Conservation (phyloP, 331 rosid species). For the Arachis monticola region DNA sequence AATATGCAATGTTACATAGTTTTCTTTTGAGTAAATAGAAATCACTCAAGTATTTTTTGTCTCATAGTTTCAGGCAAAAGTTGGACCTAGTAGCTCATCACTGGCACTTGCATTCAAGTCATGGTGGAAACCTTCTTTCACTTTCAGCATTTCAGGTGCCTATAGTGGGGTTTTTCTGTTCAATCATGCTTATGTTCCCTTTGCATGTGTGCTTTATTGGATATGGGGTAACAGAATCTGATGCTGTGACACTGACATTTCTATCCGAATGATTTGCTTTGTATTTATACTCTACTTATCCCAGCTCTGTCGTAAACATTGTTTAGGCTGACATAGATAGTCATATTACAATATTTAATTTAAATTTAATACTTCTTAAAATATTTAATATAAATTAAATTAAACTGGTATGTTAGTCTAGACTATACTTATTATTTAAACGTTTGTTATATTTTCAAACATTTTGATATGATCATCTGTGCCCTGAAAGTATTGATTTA, state of each 20-base stretch:
- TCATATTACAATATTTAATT: neutral
- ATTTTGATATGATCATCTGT: neutral
- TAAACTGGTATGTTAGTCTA: neutral
- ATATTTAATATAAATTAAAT: too few species aligned
- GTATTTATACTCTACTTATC: neutral
- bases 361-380: too few species aligned
- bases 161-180: slow-evolving; percentile 30
- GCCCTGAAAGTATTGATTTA: neutral
- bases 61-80: slow-evolving; percentile 72
- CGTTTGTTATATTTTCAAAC: neutral
- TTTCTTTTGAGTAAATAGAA: slow-evolving; percentile 32
- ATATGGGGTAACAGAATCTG: neutral
- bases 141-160: slow-evolving; percentile 86
- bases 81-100: slow-evolving; percentile 79
- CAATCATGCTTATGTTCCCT: neutral
- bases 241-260: slow-evolving; percentile 7
- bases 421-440: neutral
- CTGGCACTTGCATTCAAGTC: slow-evolving; percentile 83
- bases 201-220: neutral
- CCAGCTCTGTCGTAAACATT: neutral
- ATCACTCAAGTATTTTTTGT: slow-evolving; percentile 33
- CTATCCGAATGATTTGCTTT: slow-evolving; percentile 9
- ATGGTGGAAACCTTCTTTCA: slow-evolving; percentile 99
- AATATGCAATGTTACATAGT: slow-evolving; percentile 30
- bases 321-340: slow-evolving; percentile 17